phyloP scores from a whole-genome alignment of 2,329 filamentous ascomycete species.

The Penicillium sp. region DNA sequence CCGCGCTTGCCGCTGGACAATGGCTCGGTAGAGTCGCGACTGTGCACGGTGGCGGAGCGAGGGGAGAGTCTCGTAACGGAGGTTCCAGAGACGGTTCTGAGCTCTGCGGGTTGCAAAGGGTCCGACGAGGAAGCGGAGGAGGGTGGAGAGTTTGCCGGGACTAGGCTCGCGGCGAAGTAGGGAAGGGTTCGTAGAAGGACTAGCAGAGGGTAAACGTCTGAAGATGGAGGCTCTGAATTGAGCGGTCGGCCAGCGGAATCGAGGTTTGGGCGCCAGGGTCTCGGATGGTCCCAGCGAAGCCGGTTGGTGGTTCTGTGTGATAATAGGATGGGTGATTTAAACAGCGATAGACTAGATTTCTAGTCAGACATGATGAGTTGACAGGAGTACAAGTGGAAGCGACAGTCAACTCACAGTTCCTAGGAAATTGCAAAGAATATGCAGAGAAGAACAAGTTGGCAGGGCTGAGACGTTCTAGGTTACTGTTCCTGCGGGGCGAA shows the following conservation, averaged over 20 bases:
- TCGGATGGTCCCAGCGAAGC: conserved; percentile 3
- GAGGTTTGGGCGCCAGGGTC: conserved; percentile 28
- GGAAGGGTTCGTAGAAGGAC: conserved; percentile 11
- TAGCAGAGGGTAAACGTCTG: conserved; percentile 8
- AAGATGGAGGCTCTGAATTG: not conserved
- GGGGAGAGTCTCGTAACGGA: conserved; percentile 72
- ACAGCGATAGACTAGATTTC: not conserved
- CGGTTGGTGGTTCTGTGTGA: conserved; percentile 2
- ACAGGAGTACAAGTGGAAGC: not conserved
- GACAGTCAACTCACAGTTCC: not conserved
- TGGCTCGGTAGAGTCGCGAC: conserved; percentile 68
- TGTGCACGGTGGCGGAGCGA: conserved; percentile 66
- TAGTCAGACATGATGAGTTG: not conserved
- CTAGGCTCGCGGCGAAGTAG: conserved; percentile 14
- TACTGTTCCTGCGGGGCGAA: not conserved
- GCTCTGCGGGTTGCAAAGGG: conserved; percentile 60
- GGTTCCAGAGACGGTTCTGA: conserved; percentile 60
- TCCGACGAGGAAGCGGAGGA: conserved; percentile 59
- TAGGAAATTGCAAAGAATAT: not conserved
- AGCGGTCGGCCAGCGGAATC: conserved; percentile 16
- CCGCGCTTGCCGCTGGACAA: conserved; percentile 60
- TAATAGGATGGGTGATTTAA: not conserved
- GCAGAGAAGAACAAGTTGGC: not conserved
- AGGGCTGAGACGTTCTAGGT: not conserved
- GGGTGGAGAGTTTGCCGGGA: conserved; percentile 38